Evolutionary conservation across 805 yeast genomes (phyloP).

Genomic region (Kodamaea leandrae): DNA sequence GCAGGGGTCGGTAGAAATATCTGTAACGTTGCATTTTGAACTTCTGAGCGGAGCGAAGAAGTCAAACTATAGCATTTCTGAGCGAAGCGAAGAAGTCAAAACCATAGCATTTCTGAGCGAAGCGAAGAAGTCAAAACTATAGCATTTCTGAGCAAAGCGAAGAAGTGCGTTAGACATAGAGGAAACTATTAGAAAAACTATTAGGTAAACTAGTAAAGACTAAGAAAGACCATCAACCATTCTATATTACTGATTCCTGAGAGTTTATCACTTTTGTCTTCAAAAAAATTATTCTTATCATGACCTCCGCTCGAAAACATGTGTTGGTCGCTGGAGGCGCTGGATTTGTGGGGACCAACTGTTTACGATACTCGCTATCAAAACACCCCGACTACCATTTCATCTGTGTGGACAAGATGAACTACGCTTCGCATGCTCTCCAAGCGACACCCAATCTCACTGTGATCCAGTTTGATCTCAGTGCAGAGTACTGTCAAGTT

Average conservation of each 20-base stretch:
- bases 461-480: slow-evolving; percentile 35
- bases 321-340: slow-evolving; percentile 55
- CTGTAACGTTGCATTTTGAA: slow-evolving; percentile 1
- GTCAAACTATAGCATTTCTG: background rate
- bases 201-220: too few species aligned
- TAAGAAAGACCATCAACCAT: too few species aligned
- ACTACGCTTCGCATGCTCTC: slow-evolving; percentile 41
- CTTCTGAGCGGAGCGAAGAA: background rate
- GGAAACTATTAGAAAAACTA: too few species aligned
- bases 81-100: too few species aligned
- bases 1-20: background rate
- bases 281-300: too few species aligned
- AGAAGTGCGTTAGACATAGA: too few species aligned
- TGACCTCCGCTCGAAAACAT: slow-evolving; percentile 9
- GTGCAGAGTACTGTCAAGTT: slow-evolving; percentile 19
- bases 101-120: background rate
- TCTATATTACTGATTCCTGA: too few species aligned
- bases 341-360: slow-evolving; percentile 55
- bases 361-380: slow-evolving; percentile 34
- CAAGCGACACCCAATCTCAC: slow-evolving; percentile 18
- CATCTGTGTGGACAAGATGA: slow-evolving; percentile 46
- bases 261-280: too few species aligned
- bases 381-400: slow-evolving; percentile 31
- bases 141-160: too few species aligned
- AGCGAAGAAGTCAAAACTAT: too few species aligned